Base-by-base conservation (phyloP, 2,329 filamentous ascomycete species). In the Bipolaris victoriae region DNA sequence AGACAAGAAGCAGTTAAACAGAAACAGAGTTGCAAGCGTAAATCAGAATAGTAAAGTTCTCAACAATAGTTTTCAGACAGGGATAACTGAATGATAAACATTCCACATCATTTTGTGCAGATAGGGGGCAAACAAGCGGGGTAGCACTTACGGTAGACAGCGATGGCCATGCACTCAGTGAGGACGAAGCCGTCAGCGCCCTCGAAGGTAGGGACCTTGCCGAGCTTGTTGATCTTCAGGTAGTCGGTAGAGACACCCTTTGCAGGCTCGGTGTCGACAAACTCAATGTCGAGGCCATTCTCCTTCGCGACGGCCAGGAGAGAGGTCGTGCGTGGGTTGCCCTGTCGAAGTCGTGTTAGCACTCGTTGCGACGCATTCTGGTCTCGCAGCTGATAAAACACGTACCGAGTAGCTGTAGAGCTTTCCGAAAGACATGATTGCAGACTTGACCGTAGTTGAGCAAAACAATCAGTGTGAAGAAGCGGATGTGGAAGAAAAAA, bases 41-140 rank as follows among this genome's bases (percentile, higher is more conserved):
- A 91, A 89, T 90, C 87, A 94, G 92, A 89, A 83, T 80, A 54
- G 74, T 70, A 74, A 74, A 59, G 80, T 84, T 87, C 86, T 97
- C 93, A 92, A 96, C 93, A 97, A 79, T 81, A 78, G 82, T 82
- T 80, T 96, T 97, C 91, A 95, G 94, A 90, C 91, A 97, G 94
- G 94, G 75, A 77, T 76, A 77, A 77, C 72, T 77, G 75, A 73
- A 84, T 88, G 84, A 86, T 83, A 84, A 83, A 82, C 84, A 74
- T 84, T 82, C 90, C 88, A 86, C 91, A 90, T 92, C 68, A 66
- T 69, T 41, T 63, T 65, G 85, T 51, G 55, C 57, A 60, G 56
- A 40, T 35, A 49, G 50, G 58, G 58, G 53, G 48, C 47, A 57
- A 56, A 59, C 54, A 58, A 53, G 63, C 53, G 54, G 54, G 54